A percentile compares a stretch with the other conserved stretches of the same genome.
Conservation (phyloP, 345 rosid genomes). For the Abelmoschus esculentus region DNA sequence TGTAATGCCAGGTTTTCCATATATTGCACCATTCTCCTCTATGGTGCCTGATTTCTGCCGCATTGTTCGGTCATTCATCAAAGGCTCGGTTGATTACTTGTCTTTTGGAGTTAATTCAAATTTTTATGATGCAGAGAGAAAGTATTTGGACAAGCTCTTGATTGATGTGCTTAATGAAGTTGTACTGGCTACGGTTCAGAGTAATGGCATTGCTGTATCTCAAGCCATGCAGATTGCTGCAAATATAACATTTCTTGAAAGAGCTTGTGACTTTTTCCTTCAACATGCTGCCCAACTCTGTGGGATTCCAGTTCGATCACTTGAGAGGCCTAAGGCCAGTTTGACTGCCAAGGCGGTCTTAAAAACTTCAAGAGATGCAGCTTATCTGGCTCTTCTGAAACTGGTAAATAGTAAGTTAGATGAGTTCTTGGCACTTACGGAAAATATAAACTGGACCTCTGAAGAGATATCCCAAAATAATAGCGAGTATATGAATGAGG, state of each 20-base stretch:
- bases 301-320: slow-evolving; percentile 72
- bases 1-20: slow-evolving; percentile 84
- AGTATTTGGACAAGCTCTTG: slow-evolving; percentile 82
- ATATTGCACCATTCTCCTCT: slow-evolving; percentile 83
- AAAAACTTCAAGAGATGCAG: slow-evolving; percentile 76
- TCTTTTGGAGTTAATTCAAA: slow-evolving; percentile 57
- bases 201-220: slow-evolving; percentile 47
- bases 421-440: slow-evolving; percentile 65
- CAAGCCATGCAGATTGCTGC: slow-evolving; percentile 98
- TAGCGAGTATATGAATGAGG: slow-evolving; percentile 64
- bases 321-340: slow-evolving; percentile 59
- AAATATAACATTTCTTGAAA: slow-evolving; percentile 75
- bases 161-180: slow-evolving; percentile 79
- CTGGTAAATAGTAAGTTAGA: slow-evolving; percentile 64
- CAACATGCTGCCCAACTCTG: slow-evolving; percentile 81
- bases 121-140: slow-evolving; percentile 44
- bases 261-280: slow-evolving; percentile 73
- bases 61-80: slow-evolving; percentile 76
- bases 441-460: slow-evolving; percentile 67
- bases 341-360: slow-evolving; percentile 74
- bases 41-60: slow-evolving; percentile 96
- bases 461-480: slow-evolving; percentile 59
- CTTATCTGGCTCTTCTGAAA: slow-evolving; percentile 57
- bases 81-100: slow-evolving; percentile 89
- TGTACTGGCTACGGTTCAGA: slow-evolving; percentile 47